Conservation (phyloP, 2,329 filamentous ascomycete genomes). For the Diaporthe helianthi region DNA sequence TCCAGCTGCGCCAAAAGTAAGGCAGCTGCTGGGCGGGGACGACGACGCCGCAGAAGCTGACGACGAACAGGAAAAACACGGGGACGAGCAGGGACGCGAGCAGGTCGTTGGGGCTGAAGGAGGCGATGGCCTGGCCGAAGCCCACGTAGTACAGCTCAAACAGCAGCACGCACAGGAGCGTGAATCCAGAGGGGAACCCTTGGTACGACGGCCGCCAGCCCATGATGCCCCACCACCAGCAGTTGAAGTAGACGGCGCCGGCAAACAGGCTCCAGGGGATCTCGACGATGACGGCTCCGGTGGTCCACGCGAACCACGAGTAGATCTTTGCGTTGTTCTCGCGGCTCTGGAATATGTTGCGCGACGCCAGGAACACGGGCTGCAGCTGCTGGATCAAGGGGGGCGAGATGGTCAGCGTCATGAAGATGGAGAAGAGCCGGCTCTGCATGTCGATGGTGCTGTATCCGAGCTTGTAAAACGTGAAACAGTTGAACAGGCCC, state of each 20-base stretch:
- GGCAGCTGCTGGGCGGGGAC: slow-evolving; percentile 71
- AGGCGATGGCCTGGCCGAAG: slow-evolving; percentile 69
- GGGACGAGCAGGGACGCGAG: slow-evolving; percentile 66
- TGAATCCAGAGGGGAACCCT: slow-evolving; percentile 59
- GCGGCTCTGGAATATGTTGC: slow-evolving; percentile 64
- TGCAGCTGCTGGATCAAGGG: slow-evolving; percentile 66
- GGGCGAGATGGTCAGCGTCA: slow-evolving; percentile 68
- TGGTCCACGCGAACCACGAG: slow-evolving; percentile 65
- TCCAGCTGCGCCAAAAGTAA: slow-evolving; percentile 72
- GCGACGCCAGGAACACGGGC: slow-evolving; percentile 62
- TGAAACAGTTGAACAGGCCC: slow-evolving; percentile 67
- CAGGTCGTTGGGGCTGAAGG: slow-evolving; percentile 66
- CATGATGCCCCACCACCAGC: slow-evolving; percentile 64
- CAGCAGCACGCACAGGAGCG: slow-evolving; percentile 62
- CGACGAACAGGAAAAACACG: slow-evolving; percentile 61
- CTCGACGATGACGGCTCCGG: slow-evolving; percentile 57
- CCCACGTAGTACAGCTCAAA: slow-evolving; percentile 68
- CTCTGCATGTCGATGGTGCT: slow-evolving; percentile 59
- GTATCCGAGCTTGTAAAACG: slow-evolving; percentile 65
- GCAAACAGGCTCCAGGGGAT: slow-evolving; percentile 54
- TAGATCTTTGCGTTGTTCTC: slow-evolving; percentile 70
- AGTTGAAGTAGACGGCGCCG: slow-evolving; percentile 56
- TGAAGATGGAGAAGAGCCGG: slow-evolving; percentile 66
- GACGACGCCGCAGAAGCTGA: slow-evolving; percentile 78
- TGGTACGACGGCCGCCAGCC: slow-evolving; percentile 17